These are phyloP conservation scores for Cordyceps cateniannulata DNA, from an alignment of 2,329 filamentous ascomycete species.

Conservation along the genomic window DNA sequence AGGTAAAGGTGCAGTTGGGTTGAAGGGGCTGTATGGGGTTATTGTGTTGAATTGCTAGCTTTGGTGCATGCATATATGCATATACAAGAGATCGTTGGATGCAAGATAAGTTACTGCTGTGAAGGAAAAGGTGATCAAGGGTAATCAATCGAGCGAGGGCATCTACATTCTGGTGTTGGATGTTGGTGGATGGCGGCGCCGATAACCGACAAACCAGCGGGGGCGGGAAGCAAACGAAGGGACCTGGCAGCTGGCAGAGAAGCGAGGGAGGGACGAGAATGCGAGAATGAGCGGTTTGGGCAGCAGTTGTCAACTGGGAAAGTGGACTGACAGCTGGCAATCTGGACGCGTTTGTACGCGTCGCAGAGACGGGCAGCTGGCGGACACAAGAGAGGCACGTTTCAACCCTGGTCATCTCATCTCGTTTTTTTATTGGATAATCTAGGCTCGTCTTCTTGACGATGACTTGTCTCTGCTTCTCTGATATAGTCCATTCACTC, in stretches of 20 bases:
- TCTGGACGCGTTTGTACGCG: constrained; percentile 2
- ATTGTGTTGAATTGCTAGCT: no score
- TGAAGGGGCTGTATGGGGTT: no score
- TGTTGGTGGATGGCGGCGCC: neutral
- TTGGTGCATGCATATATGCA: no score
- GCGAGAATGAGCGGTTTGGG: neutral
- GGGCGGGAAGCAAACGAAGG: neutral
- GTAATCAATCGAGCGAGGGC: no score
- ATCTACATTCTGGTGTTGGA: no score
- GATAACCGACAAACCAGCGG: neutral
- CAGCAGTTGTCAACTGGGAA: neutral
- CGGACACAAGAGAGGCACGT: neutral
- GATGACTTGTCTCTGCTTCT: no score
- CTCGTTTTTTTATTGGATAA: neutral
- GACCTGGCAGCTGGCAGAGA: neutral
- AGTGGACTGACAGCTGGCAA: neutral
- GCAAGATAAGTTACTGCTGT: neutral
- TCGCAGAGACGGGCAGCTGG: neutral
- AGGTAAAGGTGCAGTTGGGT: no score
- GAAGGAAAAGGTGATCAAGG: no score
- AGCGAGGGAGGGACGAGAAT: no score
- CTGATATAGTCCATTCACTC: no score
- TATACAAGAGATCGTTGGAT: neutral
- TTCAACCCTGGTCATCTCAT: neutral
- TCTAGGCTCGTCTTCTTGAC: neutral